Conservation (phyloP, 768 basidiomycete species). For the Tricholoma flavovirens region DNA sequence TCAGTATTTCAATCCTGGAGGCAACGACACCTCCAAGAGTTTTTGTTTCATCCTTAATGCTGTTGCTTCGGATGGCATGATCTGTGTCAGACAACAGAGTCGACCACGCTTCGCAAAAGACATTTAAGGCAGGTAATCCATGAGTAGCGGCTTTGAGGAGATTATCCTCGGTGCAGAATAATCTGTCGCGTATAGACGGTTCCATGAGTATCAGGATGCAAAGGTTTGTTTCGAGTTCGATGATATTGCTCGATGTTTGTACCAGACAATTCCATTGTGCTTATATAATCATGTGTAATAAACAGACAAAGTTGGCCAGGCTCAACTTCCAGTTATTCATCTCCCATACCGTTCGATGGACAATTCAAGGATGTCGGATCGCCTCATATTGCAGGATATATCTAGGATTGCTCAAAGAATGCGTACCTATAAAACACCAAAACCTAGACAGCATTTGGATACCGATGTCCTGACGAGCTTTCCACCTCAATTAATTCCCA, state of each 20-base stretch:
- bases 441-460: no score
- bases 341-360: no score
- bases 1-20: constrained; percentile 9
- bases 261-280: neutral
- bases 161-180: neutral
- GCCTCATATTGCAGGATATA: neutral
- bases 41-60: constrained; percentile 5
- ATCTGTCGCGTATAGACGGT: neutral
- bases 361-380: neutral
- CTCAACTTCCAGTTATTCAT: no score
- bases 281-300: neutral
- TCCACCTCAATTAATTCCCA: neutral
- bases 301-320: neutral
- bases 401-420: neutral
- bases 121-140: constrained; percentile 2
- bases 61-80: neutral
- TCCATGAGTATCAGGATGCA: neutral
- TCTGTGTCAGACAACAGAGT: constrained; percentile 1
- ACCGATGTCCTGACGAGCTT: neutral
- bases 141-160: neutral
- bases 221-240: no score
- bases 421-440: no score
- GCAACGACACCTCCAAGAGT: constrained; percentile 9
- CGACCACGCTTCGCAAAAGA: constrained; percentile 3
- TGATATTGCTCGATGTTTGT: neutral